Evolutionary conservation across 2,329 filamentous ascomycete genomes (phyloP).

Genomic region (Hypoxylon sp.): DNA sequence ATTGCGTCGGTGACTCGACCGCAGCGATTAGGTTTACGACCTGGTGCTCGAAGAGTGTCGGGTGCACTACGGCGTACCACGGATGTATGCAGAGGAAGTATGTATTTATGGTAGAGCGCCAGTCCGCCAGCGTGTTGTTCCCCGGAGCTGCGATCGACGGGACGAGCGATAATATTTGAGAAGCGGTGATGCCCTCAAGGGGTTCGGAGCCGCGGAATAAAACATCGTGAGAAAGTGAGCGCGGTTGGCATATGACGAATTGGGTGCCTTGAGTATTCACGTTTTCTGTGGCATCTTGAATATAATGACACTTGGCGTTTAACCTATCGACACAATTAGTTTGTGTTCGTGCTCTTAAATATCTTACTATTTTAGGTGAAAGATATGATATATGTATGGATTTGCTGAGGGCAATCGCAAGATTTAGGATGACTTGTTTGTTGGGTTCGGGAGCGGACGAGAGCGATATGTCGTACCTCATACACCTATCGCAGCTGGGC

Average conservation of each 20-base stretch:
- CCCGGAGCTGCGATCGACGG: constrained; percentile 42
- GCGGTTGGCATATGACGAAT: constrained; percentile 45
- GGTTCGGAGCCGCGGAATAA: constrained; percentile 44
- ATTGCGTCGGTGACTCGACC: constrained; percentile 31
- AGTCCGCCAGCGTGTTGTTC: constrained; percentile 42
- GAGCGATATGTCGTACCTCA: constrained; percentile 38
- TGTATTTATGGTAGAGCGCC: constrained; percentile 49
- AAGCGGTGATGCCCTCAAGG: constrained; percentile 48
- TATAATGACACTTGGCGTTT: constrained; percentile 47
- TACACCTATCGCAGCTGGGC: constrained; percentile 46
- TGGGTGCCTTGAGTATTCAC: constrained; percentile 38
- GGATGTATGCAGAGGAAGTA: constrained; percentile 54
- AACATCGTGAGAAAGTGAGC: constrained; percentile 41
- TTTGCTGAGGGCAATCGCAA: too few species aligned
- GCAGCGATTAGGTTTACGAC: constrained; percentile 37
- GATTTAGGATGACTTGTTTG: too few species aligned
- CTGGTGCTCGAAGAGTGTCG: constrained; percentile 49
- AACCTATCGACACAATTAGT: constrained; percentile 40
- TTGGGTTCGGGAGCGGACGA: too few species aligned
- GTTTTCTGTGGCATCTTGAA: constrained; percentile 42
- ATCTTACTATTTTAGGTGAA: too few species aligned
- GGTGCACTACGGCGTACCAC: constrained; percentile 54
- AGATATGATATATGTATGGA: too few species aligned
- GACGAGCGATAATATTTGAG: constrained; percentile 52
- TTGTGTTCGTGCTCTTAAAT: neutral